A percentile compares a stretch with the other conserved stretches of the same genome.
These are phyloP conservation scores for Chlamydomonas sp. DNA, from an alignment of 139 green algal species.

Conservation along the genomic window DNA sequence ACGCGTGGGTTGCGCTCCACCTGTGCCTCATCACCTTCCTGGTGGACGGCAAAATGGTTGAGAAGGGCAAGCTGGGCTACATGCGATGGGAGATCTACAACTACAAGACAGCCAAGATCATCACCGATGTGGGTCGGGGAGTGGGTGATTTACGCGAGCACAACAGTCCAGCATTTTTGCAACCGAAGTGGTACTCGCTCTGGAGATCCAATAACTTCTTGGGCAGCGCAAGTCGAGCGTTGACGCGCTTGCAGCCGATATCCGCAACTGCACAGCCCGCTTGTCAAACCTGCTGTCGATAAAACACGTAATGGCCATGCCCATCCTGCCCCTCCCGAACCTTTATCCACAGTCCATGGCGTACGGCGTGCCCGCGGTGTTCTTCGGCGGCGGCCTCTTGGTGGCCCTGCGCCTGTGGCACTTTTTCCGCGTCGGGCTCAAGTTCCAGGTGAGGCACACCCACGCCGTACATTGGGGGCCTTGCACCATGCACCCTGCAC, in stretches of 20 bases:
- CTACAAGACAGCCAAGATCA: constrained; percentile 5
- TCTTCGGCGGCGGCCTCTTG: constrained; percentile 29
- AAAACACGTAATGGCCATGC: no score
- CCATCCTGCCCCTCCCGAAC: no score
- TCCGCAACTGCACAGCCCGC: no score
- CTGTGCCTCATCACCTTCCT: constrained; percentile 42
- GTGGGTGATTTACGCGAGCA: background rate
- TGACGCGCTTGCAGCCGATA: no score
- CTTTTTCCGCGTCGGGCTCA: constrained; percentile 45
- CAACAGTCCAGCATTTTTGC: background rate
- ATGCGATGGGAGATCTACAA: constrained; percentile 7
- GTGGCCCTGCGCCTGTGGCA: constrained; percentile 36
- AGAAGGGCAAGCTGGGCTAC: constrained; percentile 32
- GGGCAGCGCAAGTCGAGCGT: no score
- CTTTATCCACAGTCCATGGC: constrained; percentile 26
- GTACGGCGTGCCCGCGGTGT: constrained; percentile 36
- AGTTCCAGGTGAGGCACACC: constrained; percentile 36
- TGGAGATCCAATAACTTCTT: background rate
- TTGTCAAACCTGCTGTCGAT: no score
- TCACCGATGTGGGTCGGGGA: constrained; percentile 22
- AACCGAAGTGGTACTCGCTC: background rate
- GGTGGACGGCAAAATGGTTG: constrained; percentile 3
- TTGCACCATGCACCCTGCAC: background rate
- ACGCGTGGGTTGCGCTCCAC: constrained; percentile 48
- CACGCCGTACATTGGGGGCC: background rate